Percentiles rank a stretch among this genome's conserved stretches.
Evolutionary conservation across 2,329 filamentous ascomycete species (phyloP).

Genomic region (Arthroderma sp.): DNA sequence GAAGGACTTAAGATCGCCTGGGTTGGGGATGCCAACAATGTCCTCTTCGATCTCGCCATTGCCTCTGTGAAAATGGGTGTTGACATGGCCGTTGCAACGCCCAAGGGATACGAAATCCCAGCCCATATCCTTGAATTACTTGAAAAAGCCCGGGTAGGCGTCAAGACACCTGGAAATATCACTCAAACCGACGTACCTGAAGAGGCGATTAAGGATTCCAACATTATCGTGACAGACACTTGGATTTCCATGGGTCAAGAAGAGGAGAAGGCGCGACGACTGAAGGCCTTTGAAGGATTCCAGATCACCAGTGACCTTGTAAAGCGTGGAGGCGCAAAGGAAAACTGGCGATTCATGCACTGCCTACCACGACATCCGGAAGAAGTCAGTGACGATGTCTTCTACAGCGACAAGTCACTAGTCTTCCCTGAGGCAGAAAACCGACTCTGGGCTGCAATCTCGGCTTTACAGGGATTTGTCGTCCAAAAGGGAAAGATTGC

Average conservation of each 20-base stretch:
- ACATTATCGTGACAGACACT: constrained; percentile 89
- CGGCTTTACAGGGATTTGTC: constrained; percentile 75
- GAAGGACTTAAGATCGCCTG: constrained; percentile 84
- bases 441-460: constrained; percentile 79
- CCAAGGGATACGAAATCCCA: constrained; percentile 72
- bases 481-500: constrained; percentile 79
- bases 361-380: constrained; percentile 84
- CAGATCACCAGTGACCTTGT: constrained; percentile 83
- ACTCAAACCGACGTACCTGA: constrained; percentile 67
- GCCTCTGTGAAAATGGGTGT: constrained; percentile 78
- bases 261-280: constrained; percentile 59
- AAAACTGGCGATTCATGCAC: constrained; percentile 96
- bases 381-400: constrained; percentile 89
- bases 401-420: constrained; percentile 71
- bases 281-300: constrained; percentile 76
- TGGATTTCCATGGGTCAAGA: constrained; percentile 99
- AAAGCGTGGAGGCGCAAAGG: constrained; percentile 69
- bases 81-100: constrained; percentile 75
- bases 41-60: constrained; percentile 85
- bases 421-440: constrained; percentile 95
- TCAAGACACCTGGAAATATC: constrained; percentile 51
- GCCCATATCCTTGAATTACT: constrained; percentile 61
- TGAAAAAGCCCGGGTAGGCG: constrained; percentile 44
- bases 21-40: constrained; percentile 95
- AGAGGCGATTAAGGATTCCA: constrained; percentile 70